Base-by-base conservation (phyloP, 2,329 filamentous ascomycete species). In the Paracoccidioides brasiliensis region DNA sequence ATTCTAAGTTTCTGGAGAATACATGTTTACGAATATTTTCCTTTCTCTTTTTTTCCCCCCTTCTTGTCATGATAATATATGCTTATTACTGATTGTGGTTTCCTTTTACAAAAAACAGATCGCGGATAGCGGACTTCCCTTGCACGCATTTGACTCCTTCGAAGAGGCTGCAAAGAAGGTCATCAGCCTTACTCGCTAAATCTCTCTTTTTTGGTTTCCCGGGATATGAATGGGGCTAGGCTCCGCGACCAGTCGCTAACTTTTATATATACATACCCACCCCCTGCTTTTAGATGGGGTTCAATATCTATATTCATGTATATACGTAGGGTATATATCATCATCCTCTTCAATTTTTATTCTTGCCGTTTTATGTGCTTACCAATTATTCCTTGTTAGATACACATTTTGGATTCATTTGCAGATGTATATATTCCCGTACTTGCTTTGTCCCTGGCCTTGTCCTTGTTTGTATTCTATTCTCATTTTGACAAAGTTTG, bases 121-220 rank as follows among this genome's bases (percentile, higher is more conserved):
- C 66, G 76, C 75, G 0, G 77, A 84, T 64, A 88, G 84, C 64
- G 81, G 82, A 1, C 70, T 90, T 62, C 78, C 78, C 38, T 71
- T 90, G 54, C 80, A 81, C 67, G 85, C 84, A 0, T 89, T 83
- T 70, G 85, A 89, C 69, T 81, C 82, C 59, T 89, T 89, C 66
- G 83, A 87, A 58, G 82, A 86, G 66, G 87, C 86, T 0, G 84
- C 83, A 0, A 74, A 74, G 55, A 84, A 85, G 67, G 84, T 80
- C 1, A 80, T 86, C 40, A 77, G 80, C 64, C 67, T 86, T 58
- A 78, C 79, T 14, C 43, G 38, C 22, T 53, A 42, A 37, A 15
- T 42, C 12, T 6, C 22, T 22, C 22, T 22, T 22, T 22, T 22
- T 22, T 22, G 1, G 22, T 22, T 22, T 22, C 22, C 22, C 22